Evolutionary conservation across 2,329 filamentous ascomycete genomes (phyloP).

Genomic region (Fusarium circinatum): DNA sequence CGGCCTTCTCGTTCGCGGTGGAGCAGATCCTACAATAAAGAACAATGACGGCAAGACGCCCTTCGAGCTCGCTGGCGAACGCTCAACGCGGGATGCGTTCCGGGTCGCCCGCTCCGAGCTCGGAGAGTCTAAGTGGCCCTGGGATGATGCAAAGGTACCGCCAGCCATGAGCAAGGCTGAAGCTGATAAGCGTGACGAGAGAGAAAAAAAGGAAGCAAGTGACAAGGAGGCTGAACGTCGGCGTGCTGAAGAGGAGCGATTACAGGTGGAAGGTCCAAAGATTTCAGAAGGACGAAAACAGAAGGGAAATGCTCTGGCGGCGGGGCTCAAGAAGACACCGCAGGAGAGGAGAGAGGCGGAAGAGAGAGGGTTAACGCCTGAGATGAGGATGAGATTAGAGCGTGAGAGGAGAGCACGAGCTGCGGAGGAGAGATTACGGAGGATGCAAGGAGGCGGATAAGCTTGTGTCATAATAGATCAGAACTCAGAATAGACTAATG

Average conservation of each 20-base stretch:
- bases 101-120: slow-evolving; percentile 85
- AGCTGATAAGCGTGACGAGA: slow-evolving; percentile 73
- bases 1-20: slow-evolving; percentile 79
- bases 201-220: slow-evolving; percentile 76
- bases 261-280: slow-evolving; percentile 73
- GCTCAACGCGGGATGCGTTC: slow-evolving; percentile 88
- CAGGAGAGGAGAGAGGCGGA: slow-evolving; percentile 88
- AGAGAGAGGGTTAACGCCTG: slow-evolving; percentile 82
- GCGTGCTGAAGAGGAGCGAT: slow-evolving; percentile 76
- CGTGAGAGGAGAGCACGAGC: slow-evolving; percentile 90
- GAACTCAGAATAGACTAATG: background rate
- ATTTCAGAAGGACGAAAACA: slow-evolving; percentile 60
- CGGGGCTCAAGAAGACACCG: slow-evolving; percentile 74
- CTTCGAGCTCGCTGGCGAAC: slow-evolving; percentile 88
- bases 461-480: background rate
- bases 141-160: slow-evolving; percentile 81
- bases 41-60: slow-evolving; percentile 84
- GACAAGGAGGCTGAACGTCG: slow-evolving; percentile 76
- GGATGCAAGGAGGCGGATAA: slow-evolving; percentile 56
- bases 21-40: slow-evolving; percentile 75
- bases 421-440: slow-evolving; percentile 85
- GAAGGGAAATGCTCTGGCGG: slow-evolving; percentile 63
- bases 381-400: slow-evolving; percentile 86
- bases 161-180: slow-evolving; percentile 75
- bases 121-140: slow-evolving; percentile 80